Evolutionary conservation across 352 stramenopile genomes (phyloP), one percentile per base, ranked within the genome.

Genomic region (Globisporangium ultimum): DNA sequence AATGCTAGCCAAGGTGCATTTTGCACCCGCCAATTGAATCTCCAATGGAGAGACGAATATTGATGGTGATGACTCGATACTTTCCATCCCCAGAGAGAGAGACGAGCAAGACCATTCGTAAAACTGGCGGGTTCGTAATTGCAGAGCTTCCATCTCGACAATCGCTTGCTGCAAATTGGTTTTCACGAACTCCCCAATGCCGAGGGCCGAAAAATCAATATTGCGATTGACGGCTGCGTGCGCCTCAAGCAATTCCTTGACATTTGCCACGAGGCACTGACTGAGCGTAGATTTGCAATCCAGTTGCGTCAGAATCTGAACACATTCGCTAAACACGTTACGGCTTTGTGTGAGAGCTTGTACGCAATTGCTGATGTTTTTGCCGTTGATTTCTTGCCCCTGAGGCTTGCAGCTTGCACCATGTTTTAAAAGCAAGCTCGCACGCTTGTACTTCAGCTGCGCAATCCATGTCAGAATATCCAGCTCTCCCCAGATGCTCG

Each of bases 371-470:
- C 28, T 36, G 28, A 9, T n/a, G 15, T 47, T 40, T 8, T 15
- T 20, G 2, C 0, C 24, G 10, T 28, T 5, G 11, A 4, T 34
- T 17, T 36, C 24, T 10, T 0, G 17, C 0, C 20, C 22, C 10
- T 28, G 14, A 32, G 15, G n/a, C 15, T 4, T 21, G 6, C 12
- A 15, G 32, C 12, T 20, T 45, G 61, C 60, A 10, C 28, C 28
- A 51, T 66, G 55, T 45, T 60, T 70, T 13, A 81, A 24, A 15
- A 58, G 38, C 21, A 67, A 36, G 2, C 47, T 60, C 0, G 74
- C 69, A 49, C 68, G 70, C 15, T 71, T 70, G 36, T 72, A 78
- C 40, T 66, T 66, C 15, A 82, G 32, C 53, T 61, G 66, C 55
- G 71, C 68, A 12, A 79, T 36, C 15, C 67, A 63, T 6, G 67